Percentiles rank a stretch among this genome's conserved stretches.
These are phyloP conservation scores for Arachis stenosperma DNA, from an alignment of 306 rosid species.

Conservation along the genomic window DNA sequence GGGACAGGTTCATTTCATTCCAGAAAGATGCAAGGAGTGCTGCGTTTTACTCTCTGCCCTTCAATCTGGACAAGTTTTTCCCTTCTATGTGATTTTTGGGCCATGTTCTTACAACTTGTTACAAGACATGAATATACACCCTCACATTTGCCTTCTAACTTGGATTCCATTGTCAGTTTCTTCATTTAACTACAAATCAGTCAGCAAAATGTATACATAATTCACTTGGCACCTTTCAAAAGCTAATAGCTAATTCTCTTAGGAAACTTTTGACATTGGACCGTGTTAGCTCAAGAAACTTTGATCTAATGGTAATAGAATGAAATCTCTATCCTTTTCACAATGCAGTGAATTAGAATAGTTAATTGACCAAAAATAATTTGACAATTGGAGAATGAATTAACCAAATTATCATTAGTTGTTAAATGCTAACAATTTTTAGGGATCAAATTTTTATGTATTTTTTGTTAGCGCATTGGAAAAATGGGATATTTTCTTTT, in stretches of 20 bases:
- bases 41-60: conserved; percentile 86
- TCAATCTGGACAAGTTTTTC: conserved; percentile 94
- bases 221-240: conserved; percentile 10
- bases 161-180: conserved; percentile 8
- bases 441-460: no score
- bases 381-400: no score
- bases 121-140: conserved; percentile 16
- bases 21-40: conserved; percentile 81
- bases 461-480: no score
- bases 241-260: conserved; percentile 8
- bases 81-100: conserved; percentile 72
- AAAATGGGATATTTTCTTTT: no score
- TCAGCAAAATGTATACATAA: conserved; percentile 8
- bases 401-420: no score
- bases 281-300: background rate
- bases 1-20: conserved; percentile 78
- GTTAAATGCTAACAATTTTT: no score
- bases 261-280: background rate
- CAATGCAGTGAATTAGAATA: background rate
- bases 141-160: background rate
- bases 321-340: background rate
- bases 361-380: background rate
- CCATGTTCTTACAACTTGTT: conserved; percentile 2
- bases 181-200: conserved; percentile 23
- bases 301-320: background rate